These are phyloP conservation scores for Saccharomycopsis fodiens DNA, from an alignment of 805 yeast genomes.

Conservation along the genomic window DNA sequence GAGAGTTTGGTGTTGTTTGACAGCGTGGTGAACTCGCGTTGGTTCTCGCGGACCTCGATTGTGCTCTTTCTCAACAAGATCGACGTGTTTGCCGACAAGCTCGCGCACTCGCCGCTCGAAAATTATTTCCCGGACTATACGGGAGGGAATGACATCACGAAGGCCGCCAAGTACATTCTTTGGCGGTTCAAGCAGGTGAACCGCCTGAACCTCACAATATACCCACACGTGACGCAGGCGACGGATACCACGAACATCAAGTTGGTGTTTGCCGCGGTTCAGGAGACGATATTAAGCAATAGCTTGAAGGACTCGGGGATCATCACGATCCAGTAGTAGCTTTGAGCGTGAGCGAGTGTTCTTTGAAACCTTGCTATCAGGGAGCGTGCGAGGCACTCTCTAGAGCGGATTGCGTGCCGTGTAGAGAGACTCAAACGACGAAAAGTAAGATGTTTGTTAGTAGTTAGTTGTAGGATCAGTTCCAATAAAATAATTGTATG, in stretches of 20 bases:
- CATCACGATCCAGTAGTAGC: slow-evolving; percentile 8
- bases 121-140: slow-evolving; percentile 82
- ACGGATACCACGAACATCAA: slow-evolving; percentile 87
- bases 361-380: too few relatives aligned
- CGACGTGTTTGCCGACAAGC: slow-evolving; percentile 81
- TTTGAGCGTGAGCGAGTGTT: too few relatives aligned
- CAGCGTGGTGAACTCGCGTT: slow-evolving; percentile 83
- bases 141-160: slow-evolving; percentile 83
- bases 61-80: slow-evolving; percentile 84
- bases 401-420: too few relatives aligned
- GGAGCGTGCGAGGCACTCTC: too few relatives aligned
- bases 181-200: slow-evolving; percentile 87
- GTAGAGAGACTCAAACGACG: neutral
- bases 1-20: slow-evolving; percentile 82
- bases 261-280: slow-evolving; percentile 77
- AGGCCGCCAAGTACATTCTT: slow-evolving; percentile 84
- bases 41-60: slow-evolving; percentile 85
- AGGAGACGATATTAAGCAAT: slow-evolving; percentile 72
- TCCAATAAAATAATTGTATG: too few relatives aligned
- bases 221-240: slow-evolving; percentile 91
- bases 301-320: slow-evolving; percentile 71
- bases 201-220: slow-evolving; percentile 70
- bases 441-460: too few relatives aligned
- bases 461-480: too few relatives aligned
- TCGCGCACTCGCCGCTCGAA: slow-evolving; percentile 74